Conservation (phyloP, 2,329 filamentous ascomycete species). For the Talaromyces sp. region DNA sequence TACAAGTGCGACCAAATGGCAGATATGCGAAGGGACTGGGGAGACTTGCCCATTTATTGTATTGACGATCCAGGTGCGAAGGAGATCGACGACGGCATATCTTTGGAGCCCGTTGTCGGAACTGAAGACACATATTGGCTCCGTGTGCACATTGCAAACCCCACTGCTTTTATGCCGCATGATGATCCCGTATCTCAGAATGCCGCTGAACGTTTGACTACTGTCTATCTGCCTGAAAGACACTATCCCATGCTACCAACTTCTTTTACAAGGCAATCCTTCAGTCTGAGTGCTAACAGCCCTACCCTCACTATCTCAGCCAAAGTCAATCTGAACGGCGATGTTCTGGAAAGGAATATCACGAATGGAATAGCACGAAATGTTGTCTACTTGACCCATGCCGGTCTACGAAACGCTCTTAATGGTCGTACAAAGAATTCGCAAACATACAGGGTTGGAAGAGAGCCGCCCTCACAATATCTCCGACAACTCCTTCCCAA, state of each 20-base stretch:
- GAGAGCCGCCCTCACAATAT: constrained; percentile 24
- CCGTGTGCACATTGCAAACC: constrained; percentile 61
- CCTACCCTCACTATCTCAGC: constrained; percentile 61
- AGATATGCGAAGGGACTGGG: constrained; percentile 56
- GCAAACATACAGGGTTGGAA: constrained; percentile 31
- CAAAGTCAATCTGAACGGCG: constrained; percentile 50
- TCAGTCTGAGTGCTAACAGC: constrained; percentile 53
- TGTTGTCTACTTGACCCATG: constrained; percentile 51
- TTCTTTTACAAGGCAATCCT: constrained; percentile 46
- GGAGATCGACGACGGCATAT: constrained; percentile 63
- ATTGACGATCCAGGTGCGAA: constrained; percentile 53
- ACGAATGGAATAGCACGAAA: constrained; percentile 53
- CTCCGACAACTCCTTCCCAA: constrained; percentile 22
- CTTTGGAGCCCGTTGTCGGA: constrained; percentile 50
- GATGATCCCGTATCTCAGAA: constrained; percentile 52
- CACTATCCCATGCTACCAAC: constrained; percentile 56
- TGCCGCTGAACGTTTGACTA: constrained; percentile 53
- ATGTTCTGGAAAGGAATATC: constrained; percentile 54
- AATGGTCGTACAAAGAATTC: constrained; percentile 30
- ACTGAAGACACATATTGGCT: constrained; percentile 52
- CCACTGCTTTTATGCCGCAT: constrained; percentile 57
- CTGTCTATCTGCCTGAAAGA: constrained; percentile 53
- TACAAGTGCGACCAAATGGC: constrained; percentile 51
- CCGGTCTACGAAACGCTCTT: constrained; percentile 37
- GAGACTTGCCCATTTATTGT: constrained; percentile 55